Conservation (phyloP, 768 basidiomycete genomes). For the Podaxis mareebaensis region DNA sequence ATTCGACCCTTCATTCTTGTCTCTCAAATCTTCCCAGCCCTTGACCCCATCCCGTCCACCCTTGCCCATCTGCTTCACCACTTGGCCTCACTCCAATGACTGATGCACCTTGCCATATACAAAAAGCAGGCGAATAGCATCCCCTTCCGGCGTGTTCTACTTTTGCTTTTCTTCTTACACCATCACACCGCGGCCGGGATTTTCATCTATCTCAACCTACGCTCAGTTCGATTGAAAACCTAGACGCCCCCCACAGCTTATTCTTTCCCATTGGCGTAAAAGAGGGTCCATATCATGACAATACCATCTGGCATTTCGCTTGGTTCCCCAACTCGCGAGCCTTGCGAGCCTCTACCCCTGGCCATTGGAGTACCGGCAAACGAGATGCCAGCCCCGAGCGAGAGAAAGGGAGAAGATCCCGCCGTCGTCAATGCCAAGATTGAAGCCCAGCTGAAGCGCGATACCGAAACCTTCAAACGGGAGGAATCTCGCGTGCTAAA, state of each 20-base stretch:
- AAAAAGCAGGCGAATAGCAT: slow-evolving; percentile 1
- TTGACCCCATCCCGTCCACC: neutral
- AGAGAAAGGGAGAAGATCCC: neutral
- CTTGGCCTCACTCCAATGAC: neutral
- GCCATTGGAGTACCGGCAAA: neutral
- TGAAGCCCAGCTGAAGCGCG: slow-evolving; percentile 4
- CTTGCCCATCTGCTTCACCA: neutral
- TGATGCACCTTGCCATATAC: neutral
- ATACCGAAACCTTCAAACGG: neutral
- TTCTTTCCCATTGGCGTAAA: neutral
- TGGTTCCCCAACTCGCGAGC: neutral
- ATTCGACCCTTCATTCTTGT: neutral
- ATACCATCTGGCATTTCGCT: neutral
- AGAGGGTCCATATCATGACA: neutral
- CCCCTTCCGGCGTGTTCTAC: neutral
- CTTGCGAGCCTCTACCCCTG: neutral
- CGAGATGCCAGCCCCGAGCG: neutral
- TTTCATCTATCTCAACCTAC: neutral
- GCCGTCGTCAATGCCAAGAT: slow-evolving; percentile 1
- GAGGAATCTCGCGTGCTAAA: slow-evolving; percentile 27
- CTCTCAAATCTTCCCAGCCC: neutral
- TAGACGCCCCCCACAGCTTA: neutral
- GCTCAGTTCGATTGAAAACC: too few species aligned
- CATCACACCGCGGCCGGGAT: neutral
- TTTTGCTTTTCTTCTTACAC: neutral